Conservation (phyloP, 768 basidiomycete genomes). For the Amanita thiersii region DNA sequence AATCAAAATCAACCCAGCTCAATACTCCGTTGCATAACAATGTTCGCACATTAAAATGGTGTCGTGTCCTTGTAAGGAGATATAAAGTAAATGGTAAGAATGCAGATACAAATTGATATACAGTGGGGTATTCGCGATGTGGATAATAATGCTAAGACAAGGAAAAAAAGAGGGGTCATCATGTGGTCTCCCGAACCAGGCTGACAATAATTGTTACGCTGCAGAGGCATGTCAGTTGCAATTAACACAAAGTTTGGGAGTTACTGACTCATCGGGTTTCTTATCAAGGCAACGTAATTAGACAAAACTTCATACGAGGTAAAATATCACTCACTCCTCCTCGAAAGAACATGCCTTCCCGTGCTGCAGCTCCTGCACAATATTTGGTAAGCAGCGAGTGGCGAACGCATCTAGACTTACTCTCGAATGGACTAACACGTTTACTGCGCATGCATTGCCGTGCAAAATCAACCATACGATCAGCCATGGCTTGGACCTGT, state of each 20-base stretch:
- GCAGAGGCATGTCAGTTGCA: slow-evolving; percentile 10
- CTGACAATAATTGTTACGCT: slow-evolving; percentile 70
- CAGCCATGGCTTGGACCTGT: slow-evolving; percentile 64
- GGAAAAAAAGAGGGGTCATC: slow-evolving; percentile 9
- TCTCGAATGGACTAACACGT: slow-evolving; percentile 68
- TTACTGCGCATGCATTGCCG: slow-evolving; percentile 62
- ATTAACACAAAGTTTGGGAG: neutral
- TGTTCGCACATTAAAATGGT: no score
- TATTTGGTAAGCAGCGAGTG: slow-evolving; percentile 4
- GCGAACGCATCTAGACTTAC: slow-evolving; percentile 27
- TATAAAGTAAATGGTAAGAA: neutral
- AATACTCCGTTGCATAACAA: no score
- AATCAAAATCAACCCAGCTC: no score
- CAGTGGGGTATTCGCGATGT: slow-evolving; percentile 1
- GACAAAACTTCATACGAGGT: slow-evolving; percentile 5
- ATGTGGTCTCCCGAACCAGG: slow-evolving; percentile 58
- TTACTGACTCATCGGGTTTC: slow-evolving; percentile 76
- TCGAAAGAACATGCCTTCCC: slow-evolving; percentile 54
- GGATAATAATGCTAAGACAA: slow-evolving; percentile 5
- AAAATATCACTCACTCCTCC: slow-evolving; percentile 58
- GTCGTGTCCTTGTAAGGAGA: no score
- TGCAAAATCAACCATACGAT: slow-evolving; percentile 65
- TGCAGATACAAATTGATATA: neutral
- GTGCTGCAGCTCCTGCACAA: slow-evolving; percentile 48
- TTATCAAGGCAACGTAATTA: slow-evolving; percentile 19